phyloP scores from a whole-genome alignment of 2,329 filamentous ascomycete genomes.

The Arthrobotrys megalospora region DNA sequence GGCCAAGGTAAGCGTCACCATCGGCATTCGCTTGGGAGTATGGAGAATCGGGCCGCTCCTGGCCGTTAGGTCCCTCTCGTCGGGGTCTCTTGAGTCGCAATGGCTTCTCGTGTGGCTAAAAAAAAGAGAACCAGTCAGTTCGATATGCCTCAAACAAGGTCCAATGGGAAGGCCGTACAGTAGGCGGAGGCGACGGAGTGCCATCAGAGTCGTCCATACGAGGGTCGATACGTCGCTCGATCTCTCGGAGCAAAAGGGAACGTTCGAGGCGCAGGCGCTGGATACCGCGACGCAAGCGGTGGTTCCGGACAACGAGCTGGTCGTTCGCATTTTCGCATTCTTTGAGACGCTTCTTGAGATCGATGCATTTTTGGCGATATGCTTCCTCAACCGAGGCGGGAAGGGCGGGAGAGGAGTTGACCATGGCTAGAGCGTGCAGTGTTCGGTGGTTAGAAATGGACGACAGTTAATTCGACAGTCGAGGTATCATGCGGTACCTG shows the following conservation, averaged over 20 bases:
- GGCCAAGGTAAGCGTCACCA: constrained; percentile 43
- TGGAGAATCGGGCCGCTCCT: constrained; percentile 63
- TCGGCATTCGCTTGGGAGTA: constrained; percentile 62
- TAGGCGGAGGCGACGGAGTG: constrained; percentile 83
- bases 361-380: constrained; percentile 96
- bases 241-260: constrained; percentile 80
- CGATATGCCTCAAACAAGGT: constrained; percentile 3
- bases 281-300: constrained; percentile 84
- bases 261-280: constrained; percentile 92
- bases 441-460: constrained; percentile 21
- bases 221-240: constrained; percentile 80
- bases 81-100: constrained; percentile 77
- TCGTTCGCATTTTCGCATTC: constrained; percentile 95
- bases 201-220: constrained; percentile 84
- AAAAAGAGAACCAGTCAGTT: constrained; percentile 6
- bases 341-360: constrained; percentile 89
- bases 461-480: not conserved
- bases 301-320: constrained; percentile 81
- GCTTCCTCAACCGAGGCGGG: constrained; percentile 95
- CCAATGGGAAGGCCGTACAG: constrained; percentile 71
- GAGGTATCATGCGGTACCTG: constrained; percentile 14
- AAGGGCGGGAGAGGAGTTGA: constrained; percentile 70
- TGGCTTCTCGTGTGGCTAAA: constrained; percentile 82
- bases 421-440: constrained; percentile 35
- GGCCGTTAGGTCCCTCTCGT: constrained; percentile 63